Conservation (phyloP, 192 early-diverging fungal genomes). For the Umbelopsis sp. region DNA sequence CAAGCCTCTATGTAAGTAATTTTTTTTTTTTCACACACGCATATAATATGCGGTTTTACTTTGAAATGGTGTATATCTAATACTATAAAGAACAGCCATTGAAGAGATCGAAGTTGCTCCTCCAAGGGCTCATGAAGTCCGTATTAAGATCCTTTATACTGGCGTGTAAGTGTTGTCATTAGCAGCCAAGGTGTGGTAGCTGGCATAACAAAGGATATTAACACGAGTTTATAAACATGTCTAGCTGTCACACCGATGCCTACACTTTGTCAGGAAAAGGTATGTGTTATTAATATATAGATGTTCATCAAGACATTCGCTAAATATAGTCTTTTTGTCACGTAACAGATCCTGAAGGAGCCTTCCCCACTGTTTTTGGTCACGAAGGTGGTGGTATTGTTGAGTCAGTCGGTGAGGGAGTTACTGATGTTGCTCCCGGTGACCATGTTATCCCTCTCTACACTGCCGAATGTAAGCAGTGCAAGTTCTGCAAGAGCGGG, state of each 20-base stretch:
- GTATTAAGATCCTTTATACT: constrained; percentile 89
- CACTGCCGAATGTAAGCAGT: constrained; percentile 85
- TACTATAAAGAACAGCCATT: constrained; percentile 57
- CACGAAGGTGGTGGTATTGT: constrained; percentile 96
- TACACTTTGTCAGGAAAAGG: constrained; percentile 89
- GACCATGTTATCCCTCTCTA: constrained; percentile 97
- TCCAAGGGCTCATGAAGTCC: constrained; percentile 92
- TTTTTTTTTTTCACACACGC: background rate
- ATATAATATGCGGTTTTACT: background rate
- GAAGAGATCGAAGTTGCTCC: constrained; percentile 95
- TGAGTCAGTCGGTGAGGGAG: constrained; percentile 94
- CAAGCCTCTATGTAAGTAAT: constrained; percentile 83
- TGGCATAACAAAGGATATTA: background rate
- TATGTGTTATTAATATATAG: constrained; percentile 1
- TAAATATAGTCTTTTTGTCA: background rate
- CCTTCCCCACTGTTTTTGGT: constrained; percentile 92
- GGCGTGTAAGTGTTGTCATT: constrained; percentile 63
- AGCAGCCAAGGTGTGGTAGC: background rate
- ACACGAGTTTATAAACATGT: background rate
- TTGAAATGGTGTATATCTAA: background rate
- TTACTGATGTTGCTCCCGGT: constrained; percentile 86
- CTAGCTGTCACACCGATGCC: constrained; percentile 91
- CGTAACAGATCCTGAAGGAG: constrained; percentile 72
- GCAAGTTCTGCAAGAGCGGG: constrained; percentile 97
- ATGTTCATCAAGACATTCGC: background rate